Evolutionary conservation across 1,284 basidiomycete genomes (phyloP), one percentile per base, ranked within the genome.

Genomic region (Sporisorium graminicola): DNA sequence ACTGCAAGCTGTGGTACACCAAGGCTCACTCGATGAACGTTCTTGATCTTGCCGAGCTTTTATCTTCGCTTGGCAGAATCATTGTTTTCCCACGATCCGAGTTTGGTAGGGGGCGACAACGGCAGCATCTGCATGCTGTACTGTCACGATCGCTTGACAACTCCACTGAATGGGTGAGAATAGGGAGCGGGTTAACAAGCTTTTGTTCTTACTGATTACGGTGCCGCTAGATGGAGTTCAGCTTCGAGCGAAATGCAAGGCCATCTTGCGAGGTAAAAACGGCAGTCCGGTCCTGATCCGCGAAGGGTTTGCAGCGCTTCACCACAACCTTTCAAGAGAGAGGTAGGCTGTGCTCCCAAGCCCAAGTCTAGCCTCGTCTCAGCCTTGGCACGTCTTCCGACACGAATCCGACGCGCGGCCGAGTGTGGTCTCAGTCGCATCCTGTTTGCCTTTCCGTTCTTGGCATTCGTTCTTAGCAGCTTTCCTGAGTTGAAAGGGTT

Each of bases 401-500:
- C 42, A 33, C 22, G 29, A 33, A n/a, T 26, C 54, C 54, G 54
- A 56, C 33, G 42, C 54, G 27, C 42, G 54, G 20, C 54, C 54
- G 54, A 56, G 27, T 31, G 26, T 18, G 5, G 44, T 46, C 27
- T 27, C 13, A 29, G 16, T 26, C 14, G 12, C 22, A n/a, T 44
- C 22, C 22, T 26, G n/a, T n/a, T 44, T 46, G 24, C 24, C 20
- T 27, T 27, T 29, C 31, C 20, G 13, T n/a, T 46, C 20, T 46
- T 56, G 54, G n/a, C 37, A 9, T 24, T 42, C n/a, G n/a, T n/a
- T n/a, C n/a, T n/a, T n/a, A n/a, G n/a, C n/a, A n/a, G n/a, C n/a
- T n/a, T n/a, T n/a, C n/a, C n/a, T n/a, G n/a, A 27, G 14, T 47
- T 10, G 29, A 31, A 10, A 31, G 5, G 29, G 10, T 31, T 5